Evolutionary conservation across 768 basidiomycete genomes (phyloP).

Genomic region (Xerocomellus amylosporus): DNA sequence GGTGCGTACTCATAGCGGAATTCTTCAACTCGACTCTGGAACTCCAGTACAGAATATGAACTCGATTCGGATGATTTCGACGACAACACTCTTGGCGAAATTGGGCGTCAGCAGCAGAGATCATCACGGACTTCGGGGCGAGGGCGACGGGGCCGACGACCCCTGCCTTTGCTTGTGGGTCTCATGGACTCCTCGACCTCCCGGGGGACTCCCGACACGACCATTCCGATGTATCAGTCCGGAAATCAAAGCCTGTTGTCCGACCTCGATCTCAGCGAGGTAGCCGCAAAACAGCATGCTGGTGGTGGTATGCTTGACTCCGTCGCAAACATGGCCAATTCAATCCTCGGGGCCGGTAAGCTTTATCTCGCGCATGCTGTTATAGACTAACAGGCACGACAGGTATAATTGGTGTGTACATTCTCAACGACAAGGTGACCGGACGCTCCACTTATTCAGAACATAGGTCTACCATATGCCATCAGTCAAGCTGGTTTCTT

Average conservation of each 20-base stretch:
- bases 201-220: slow-evolving; percentile 55
- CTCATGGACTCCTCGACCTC: slow-evolving; percentile 62
- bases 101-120: slow-evolving; percentile 29
- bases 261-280: slow-evolving; percentile 60
- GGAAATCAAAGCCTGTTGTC: slow-evolving; percentile 31
- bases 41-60: slow-evolving; percentile 61
- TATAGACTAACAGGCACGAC: slow-evolving; percentile 18
- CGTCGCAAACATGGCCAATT: slow-evolving; percentile 93
- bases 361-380: neutral
- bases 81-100: slow-evolving; percentile 38
- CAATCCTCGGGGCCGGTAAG: slow-evolving; percentile 88
- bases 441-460: slow-evolving; percentile 3
- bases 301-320: slow-evolving; percentile 79
- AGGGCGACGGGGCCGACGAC: slow-evolving; percentile 47
- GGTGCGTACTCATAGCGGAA: slow-evolving; percentile 51
- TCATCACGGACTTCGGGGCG: slow-evolving; percentile 22
- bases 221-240: slow-evolving; percentile 43
- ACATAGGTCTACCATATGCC: slow-evolving; percentile 86
- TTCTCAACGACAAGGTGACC: neutral
- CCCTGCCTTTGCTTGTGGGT: slow-evolving; percentile 78
- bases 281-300: slow-evolving; percentile 60
- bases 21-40: slow-evolving; percentile 8
- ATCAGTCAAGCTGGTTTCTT: slow-evolving; percentile 93
- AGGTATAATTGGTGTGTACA: slow-evolving; percentile 70
- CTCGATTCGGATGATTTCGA: slow-evolving; percentile 82